Percentiles rank a stretch among this genome's conserved stretches.
Evolutionary conservation across 306 rosid species (phyloP).

Genomic region (Lathyrus tuberosus): DNA sequence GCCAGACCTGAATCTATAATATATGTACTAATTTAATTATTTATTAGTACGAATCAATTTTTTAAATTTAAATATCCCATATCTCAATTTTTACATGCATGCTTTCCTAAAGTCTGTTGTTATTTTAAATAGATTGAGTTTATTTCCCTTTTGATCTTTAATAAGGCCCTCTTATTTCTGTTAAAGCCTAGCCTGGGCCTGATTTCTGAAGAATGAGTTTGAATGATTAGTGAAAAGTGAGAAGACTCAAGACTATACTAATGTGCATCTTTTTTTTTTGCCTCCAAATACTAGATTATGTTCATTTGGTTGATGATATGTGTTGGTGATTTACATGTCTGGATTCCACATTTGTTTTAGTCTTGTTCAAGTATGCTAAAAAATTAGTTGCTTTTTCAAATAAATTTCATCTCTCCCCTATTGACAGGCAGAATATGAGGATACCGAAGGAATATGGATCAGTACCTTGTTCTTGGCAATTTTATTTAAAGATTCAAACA

Average conservation of each 20-base stretch:
- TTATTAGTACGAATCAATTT: not conserved
- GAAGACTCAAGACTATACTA: slow-evolving; percentile 26
- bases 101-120: slow-evolving; percentile 5
- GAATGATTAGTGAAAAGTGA: slow-evolving; percentile 30
- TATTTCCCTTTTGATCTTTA: not conserved
- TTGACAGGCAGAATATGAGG: slow-evolving; percentile 86
- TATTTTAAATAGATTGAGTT: slow-evolving; percentile 13
- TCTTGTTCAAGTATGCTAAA: slow-evolving; percentile 28
- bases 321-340: slow-evolving; percentile 17
- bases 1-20: slow-evolving; percentile 22
- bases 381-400: slow-evolving; percentile 44
- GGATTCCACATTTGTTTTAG: slow-evolving; percentile 29
- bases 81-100: slow-evolving; percentile 16
- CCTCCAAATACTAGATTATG: slow-evolving; percentile 17
- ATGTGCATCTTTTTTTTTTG: not conserved
- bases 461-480: slow-evolving; percentile 81
- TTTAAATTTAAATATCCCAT: slow-evolving; percentile 13
- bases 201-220: slow-evolving; percentile 26
- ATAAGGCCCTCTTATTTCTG: slow-evolving; percentile 23
- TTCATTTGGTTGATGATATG: slow-evolving; percentile 29
- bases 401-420: slow-evolving; percentile 15
- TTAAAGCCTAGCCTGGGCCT: slow-evolving; percentile 3
- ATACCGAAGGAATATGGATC: slow-evolving; percentile 89
- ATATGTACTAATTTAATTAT: slow-evolving; percentile 13
- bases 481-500: slow-evolving; percentile 78